Evolutionary conservation across 805 yeast species (phyloP).

Genomic region (Kuraishia capsulata): DNA sequence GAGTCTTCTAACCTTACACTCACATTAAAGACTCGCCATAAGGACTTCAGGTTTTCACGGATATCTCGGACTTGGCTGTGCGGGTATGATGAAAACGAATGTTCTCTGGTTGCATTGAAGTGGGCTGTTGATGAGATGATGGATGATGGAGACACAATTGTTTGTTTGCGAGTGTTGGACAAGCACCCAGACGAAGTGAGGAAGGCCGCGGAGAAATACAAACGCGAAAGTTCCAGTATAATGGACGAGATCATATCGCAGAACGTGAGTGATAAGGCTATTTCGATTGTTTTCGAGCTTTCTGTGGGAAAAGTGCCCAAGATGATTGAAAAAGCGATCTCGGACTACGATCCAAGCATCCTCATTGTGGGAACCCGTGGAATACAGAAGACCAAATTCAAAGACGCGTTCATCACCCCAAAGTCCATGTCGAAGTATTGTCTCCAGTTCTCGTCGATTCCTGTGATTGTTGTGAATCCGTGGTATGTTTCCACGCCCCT

Average conservation of each 20-base stretch:
- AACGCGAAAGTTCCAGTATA: constrained; percentile 23
- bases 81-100: constrained; percentile 32
- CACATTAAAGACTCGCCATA: constrained; percentile 29
- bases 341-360: constrained; percentile 34
- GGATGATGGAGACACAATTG: constrained; percentile 35
- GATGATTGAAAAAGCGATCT: constrained; percentile 28
- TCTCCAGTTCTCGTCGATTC: constrained; percentile 34
- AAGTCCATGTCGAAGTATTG: constrained; percentile 39
- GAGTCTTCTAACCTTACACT: constrained; percentile 23
- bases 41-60: constrained; percentile 22
- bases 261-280: constrained; percentile 25
- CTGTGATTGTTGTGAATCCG: constrained; percentile 36
- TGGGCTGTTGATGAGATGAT: constrained; percentile 36
- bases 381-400: constrained; percentile 26
- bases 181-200: constrained; percentile 12
- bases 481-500: constrained; percentile 7
- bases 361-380: constrained; percentile 36
- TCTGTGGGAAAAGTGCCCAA: constrained; percentile 33
- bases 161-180: constrained; percentile 33
- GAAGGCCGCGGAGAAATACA: constrained; percentile 15
- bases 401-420: constrained; percentile 26
- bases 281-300: constrained; percentile 33
- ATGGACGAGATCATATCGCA: constrained; percentile 21
- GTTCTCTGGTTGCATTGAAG: constrained; percentile 31
- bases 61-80: constrained; percentile 32